Evolutionary conservation across 768 basidiomycete species (phyloP).

Genomic region (Hygrophoropsis aurantiaca): DNA sequence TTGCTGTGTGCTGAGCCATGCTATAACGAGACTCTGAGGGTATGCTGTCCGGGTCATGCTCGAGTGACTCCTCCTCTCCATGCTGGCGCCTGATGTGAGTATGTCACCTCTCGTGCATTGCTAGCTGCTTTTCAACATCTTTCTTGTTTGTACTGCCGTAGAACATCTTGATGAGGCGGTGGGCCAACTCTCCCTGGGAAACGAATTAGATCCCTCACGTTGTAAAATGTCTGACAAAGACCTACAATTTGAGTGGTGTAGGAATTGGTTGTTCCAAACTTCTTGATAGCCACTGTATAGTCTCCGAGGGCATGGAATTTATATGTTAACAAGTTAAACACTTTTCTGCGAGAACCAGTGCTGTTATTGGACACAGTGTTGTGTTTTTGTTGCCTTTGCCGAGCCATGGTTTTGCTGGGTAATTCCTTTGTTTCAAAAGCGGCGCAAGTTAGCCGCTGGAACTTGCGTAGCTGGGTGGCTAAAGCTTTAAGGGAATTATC

Average conservation of each 20-base stretch:
- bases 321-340: constrained; percentile 31
- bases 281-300: constrained; percentile 23
- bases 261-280: constrained; percentile 34
- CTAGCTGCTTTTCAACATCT: constrained; percentile 4
- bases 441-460: constrained; percentile 23
- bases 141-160: constrained; percentile 27
- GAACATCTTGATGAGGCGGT: constrained; percentile 27
- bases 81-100: constrained; percentile 5
- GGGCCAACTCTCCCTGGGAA: constrained; percentile 34
- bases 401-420: constrained; percentile 17
- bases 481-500: constrained; percentile 13
- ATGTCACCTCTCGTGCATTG: constrained; percentile 9
- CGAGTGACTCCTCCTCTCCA: too few species aligned
- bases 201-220: too few species aligned
- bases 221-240: not conserved
- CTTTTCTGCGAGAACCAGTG: not conserved
- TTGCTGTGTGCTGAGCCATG: too few species aligned
- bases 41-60: too few species aligned
- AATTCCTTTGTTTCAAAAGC: constrained; percentile 25
- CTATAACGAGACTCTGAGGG: too few species aligned
- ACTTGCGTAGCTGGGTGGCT: constrained; percentile 17
- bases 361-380: not conserved
- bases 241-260: constrained; percentile 34
- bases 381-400: constrained; percentile 4
- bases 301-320: constrained; percentile 39